Evolutionary conservation across 106 monocot species (phyloP).

Genomic region (Dendrobium catenatum): DNA sequence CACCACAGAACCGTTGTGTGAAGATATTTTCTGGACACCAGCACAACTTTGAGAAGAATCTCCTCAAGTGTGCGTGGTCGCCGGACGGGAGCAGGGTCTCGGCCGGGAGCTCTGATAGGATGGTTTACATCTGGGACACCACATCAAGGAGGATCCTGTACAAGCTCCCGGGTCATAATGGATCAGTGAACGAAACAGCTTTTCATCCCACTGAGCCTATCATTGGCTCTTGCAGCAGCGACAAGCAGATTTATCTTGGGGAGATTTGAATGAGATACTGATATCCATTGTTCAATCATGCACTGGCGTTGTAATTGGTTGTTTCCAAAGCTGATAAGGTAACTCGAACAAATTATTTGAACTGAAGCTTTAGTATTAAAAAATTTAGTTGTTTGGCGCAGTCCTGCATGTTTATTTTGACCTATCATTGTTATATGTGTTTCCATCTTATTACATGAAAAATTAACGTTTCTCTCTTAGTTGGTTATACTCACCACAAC

Average conservation of each 20-base stretch:
- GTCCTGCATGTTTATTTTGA: background rate
- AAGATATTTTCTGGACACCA: constrained; percentile 96
- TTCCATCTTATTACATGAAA: background rate
- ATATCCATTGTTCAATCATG: background rate
- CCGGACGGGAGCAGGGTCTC: constrained; percentile 91
- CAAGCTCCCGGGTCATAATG: constrained; percentile 95
- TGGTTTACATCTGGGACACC: constrained; percentile 99
- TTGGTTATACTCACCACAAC: background rate
- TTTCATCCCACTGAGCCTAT: constrained; percentile 94
- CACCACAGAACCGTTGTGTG: constrained; percentile 88
- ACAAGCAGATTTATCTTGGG: constrained; percentile 92
- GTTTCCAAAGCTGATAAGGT: background rate
- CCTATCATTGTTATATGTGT: background rate
- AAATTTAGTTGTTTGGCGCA: background rate
- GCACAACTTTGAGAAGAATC: constrained; percentile 96
- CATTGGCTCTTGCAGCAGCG: constrained; percentile 87
- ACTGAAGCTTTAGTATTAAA: background rate
- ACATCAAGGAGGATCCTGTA: constrained; percentile 86
- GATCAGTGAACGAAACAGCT: constrained; percentile 91
- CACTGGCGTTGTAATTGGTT: background rate
- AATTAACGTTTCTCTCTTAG: background rate
- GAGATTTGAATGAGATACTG: constrained; percentile 35
- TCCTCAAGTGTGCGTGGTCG: constrained; percentile 85
- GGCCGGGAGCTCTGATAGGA: constrained; percentile 89
- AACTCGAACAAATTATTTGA: background rate